Evolutionary conservation across 139 green algal species (phyloP), one percentile per base, ranked within the genome.

Genomic region (Zygnema circumcarinatum): DNA sequence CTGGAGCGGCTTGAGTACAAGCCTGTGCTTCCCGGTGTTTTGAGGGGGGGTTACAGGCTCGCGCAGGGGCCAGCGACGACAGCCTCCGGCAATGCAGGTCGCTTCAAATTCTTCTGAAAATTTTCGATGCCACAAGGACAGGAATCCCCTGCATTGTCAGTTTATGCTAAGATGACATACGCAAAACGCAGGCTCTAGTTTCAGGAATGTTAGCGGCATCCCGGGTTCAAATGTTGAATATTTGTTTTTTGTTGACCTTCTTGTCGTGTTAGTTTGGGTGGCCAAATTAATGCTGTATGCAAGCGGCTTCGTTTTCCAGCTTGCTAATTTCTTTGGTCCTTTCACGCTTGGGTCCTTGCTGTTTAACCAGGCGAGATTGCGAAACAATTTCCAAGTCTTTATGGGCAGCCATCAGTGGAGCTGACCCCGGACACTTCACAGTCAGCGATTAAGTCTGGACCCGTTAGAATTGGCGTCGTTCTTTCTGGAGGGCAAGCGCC

Each of bases 401-500:
- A 82, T 32, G 85, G 85, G 1, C 78, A 90, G 38, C 85, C 85
- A 16, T 87, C 84, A 1, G 84, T 87, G 36, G 36, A 86, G 56
- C 41, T 86, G 35, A 21, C 38, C n/a, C 53, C 80, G 0, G 80
- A 38, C 52, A 62, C 47, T 38, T 56, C 80, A 56, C 2, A 83
- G 75, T 67, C 32, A 32, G 2, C 56, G 20, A 53, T 25, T 0
- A 0, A 53, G 32, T 0, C 32, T 7, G 36, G 68, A 21, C 67
- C 81, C 62, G 38, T 90, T 2, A 91, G 41, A 2, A 31, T 95
- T 7, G 93, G 92, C 32, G 87, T 94, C 20, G 88, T 95, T 41
- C 89, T 95, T 7, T 92, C 79, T 22, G 93, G 93, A 47, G 93
- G 93, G 16, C 93, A 95, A 74, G 93, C 93, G 0, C 81, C 93